Evolutionary conservation across 1,284 basidiomycete species (phyloP), one percentile per base, ranked within the genome.

Genomic region (Malassezia slooffiae): DNA sequence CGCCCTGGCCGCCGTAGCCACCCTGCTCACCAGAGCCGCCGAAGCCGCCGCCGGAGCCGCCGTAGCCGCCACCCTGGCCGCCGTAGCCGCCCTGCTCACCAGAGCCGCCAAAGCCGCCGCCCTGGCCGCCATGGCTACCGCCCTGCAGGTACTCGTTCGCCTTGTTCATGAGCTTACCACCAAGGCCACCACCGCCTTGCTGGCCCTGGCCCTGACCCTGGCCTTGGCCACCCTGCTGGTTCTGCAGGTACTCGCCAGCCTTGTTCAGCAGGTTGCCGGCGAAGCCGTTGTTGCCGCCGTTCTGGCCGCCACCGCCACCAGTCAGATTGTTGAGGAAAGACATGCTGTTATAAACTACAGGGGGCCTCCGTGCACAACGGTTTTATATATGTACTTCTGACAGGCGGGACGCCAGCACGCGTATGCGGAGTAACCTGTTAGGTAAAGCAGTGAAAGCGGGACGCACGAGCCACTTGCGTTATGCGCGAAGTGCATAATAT

Each of bases 301-400:
- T 17, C 16, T 43, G 28, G 21, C 33, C 34, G 41, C 17, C 24
- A 13, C 33, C 32, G 29, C 46, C 46, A 20, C 36, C 36, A 19
- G 46, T 48, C 9, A 48, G 16, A 17, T 48, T 48, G 40, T 48
- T 48, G 5, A 48, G 27, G 26, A 48, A 33, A 19, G 35, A 27
- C 43, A 44, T 44, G 19, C 12, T 29, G 24, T n/a, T n/a, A n/a
- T n/a, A n/a, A n/a, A n/a, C n/a, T n/a, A n/a, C n/a, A n/a, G n/a
- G n/a, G n/a, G n/a, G n/a, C n/a, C n/a, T n/a, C n/a, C n/a, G n/a
- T n/a, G n/a, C n/a, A n/a, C n/a, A n/a, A n/a, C n/a, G n/a, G n/a
- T n/a, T n/a, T n/a, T n/a, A n/a, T n/a, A n/a, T n/a, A n/a, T n/a
- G n/a, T n/a, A n/a, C n/a, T n/a, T n/a, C n/a, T n/a, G n/a, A n/a